A percentile compares a stretch with the other conserved stretches of the same genome.
These are phyloP conservation scores for Torulaspora quercuum DNA, from an alignment of 805 yeast genomes.

Conservation along the genomic window DNA sequence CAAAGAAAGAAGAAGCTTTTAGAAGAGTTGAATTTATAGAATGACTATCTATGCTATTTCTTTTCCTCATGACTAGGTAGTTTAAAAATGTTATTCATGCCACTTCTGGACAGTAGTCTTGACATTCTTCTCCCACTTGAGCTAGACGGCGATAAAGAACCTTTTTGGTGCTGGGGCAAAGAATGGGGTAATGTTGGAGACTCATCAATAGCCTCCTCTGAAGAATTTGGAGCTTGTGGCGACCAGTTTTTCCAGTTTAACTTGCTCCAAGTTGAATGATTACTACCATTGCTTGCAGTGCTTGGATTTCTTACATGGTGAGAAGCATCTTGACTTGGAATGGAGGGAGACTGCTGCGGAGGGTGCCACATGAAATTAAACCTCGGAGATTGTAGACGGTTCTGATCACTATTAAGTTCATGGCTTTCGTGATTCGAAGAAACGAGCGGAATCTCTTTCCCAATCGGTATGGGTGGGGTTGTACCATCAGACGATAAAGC, in stretches of 20 bases:
- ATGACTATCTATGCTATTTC: conserved; percentile 3
- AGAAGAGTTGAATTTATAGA: conserved; percentile 22
- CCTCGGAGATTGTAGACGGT: conserved; percentile 24
- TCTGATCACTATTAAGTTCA: conserved; percentile 1
- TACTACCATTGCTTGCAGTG: conserved; percentile 21
- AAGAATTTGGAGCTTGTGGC: conserved; percentile 11
- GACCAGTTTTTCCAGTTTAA: conserved; percentile 16
- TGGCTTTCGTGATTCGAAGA: neutral
- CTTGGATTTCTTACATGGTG: conserved; percentile 19
- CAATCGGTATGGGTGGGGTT: conserved; percentile 2
- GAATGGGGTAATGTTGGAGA: conserved; percentile 4
- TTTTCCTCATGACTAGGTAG: conserved; percentile 27
- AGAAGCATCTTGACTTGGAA: conserved; percentile 6
- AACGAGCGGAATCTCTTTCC: conserved; percentile 2
- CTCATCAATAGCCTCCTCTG: conserved; percentile 7
- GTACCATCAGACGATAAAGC: neutral
- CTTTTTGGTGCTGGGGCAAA: conserved; percentile 7
- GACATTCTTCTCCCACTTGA: conserved; percentile 29
- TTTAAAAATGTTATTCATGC: conserved; percentile 29
- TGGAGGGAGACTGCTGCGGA: conserved; percentile 6
- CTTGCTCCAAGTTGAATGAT: conserved; percentile 24
- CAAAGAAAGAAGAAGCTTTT: conserved; percentile 44
- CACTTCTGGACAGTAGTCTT: conserved; percentile 27
- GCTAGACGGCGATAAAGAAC: conserved; percentile 13
- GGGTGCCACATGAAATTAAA: conserved; percentile 31